A percentile compares a stretch with the other conserved stretches of the same genome.
These are phyloP conservation scores for Nelumbo lutea DNA, from an alignment of 164 flowering plant genomes.

Conservation along the genomic window DNA sequence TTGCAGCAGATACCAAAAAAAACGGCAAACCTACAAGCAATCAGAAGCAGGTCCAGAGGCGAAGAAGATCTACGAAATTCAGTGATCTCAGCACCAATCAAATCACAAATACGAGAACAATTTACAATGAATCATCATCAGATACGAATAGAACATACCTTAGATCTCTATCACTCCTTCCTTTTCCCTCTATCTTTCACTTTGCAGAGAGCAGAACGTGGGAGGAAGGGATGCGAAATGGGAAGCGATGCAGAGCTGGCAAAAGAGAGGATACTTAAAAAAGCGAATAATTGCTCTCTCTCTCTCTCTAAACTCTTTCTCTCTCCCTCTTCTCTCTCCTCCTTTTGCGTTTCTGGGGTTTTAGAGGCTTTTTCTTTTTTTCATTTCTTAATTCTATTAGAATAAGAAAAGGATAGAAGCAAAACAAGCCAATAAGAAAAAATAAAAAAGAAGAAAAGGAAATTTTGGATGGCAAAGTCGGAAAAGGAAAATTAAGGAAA, in stretches of 20 bases:
- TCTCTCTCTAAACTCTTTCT: not conserved
- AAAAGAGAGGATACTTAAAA: conserved; percentile 16
- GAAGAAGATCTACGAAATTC: not conserved
- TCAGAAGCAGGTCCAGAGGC: not conserved
- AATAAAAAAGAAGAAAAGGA: conserved; percentile 1
- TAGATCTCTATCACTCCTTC: not conserved
- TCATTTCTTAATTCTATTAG: not conserved
- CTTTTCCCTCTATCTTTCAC: not conserved
- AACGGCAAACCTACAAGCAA: not conserved
- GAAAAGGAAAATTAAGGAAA: conserved; percentile 21
- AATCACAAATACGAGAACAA: not conserved
- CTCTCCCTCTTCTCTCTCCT: conserved; percentile 27
- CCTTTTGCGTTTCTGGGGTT: not conserved
- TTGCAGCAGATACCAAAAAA: not conserved
- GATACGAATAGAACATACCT: not conserved
- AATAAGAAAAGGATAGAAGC: too few relatives aligned
- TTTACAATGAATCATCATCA: not conserved
- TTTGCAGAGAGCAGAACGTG: not conserved
- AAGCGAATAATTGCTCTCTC: conserved; percentile 30
- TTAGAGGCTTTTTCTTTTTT: not conserved
- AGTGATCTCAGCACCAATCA: not conserved
- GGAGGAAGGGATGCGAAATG: conserved; percentile 1
- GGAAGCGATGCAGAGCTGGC: conserved; percentile 29
- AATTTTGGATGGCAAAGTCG: not conserved
- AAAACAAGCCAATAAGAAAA: not conserved